Percentiles rank a stretch among this genome's conserved stretches.
These are phyloP conservation scores for Elongisporangium undulatum DNA, from an alignment of 352 stramenopile species.

Conservation along the genomic window DNA sequence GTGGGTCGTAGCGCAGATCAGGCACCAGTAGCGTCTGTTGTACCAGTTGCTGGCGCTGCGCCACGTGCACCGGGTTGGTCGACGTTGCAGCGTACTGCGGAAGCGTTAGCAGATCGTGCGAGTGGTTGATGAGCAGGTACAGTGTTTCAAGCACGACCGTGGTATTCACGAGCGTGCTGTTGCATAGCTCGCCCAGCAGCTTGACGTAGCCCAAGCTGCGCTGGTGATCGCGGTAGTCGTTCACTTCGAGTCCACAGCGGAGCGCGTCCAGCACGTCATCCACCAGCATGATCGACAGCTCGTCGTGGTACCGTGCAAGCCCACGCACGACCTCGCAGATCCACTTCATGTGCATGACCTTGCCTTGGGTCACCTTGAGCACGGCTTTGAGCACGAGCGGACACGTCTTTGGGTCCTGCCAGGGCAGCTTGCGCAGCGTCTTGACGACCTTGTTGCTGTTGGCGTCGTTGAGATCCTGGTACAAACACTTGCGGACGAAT, in stretches of 20 bases:
- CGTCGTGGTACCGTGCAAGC: constrained; percentile 83
- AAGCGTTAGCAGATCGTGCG: constrained; percentile 88
- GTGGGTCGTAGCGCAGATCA: constrained; percentile 80
- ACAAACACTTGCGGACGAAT: constrained; percentile 86
- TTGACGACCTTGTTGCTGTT: constrained; percentile 92
- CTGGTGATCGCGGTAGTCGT: constrained; percentile 92
- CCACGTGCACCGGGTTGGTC: constrained; percentile 15
- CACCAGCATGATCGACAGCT: constrained; percentile 88
- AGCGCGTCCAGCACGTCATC: constrained; percentile 94
- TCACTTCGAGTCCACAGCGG: constrained; percentile 85
- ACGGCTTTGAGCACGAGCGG: constrained; percentile 88
- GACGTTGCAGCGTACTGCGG: constrained; percentile 35
- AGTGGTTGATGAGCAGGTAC: constrained; percentile 94
- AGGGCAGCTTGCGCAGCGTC: constrained; percentile 92
- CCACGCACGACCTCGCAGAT: constrained; percentile 88
- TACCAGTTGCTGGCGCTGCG: constrained; percentile 57
- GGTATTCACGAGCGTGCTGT: constrained; percentile 86
- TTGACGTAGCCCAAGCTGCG: constrained; percentile 90
- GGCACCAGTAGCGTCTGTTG: constrained; percentile 60
- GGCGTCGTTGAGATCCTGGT: constrained; percentile 71
- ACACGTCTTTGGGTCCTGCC: constrained; percentile 58
- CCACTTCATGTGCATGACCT: constrained; percentile 84
- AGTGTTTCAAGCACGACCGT: constrained; percentile 93
- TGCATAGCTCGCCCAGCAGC: constrained; percentile 94
- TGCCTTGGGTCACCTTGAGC: constrained; percentile 90